These are phyloP conservation scores for Amphichorda felina DNA, from an alignment of 2,329 filamentous ascomycete species.

Conservation along the genomic window DNA sequence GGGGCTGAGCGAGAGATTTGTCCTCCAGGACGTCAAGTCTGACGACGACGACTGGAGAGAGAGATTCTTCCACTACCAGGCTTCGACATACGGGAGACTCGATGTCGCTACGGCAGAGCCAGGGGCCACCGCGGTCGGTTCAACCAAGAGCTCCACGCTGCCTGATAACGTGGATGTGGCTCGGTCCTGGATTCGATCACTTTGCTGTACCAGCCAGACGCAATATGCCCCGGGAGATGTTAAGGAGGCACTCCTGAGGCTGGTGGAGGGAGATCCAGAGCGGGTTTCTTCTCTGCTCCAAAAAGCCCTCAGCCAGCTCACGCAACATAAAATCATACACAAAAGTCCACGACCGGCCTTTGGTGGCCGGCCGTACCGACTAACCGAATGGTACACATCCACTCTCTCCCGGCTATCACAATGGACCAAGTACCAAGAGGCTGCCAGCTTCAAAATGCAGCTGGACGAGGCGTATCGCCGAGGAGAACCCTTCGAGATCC, in stretches of 20 bases:
- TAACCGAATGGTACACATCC: slow-evolving; percentile 46
- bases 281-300: slow-evolving; percentile 31
- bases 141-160: background rate
- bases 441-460: slow-evolving; percentile 44
- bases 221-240: slow-evolving; percentile 36
- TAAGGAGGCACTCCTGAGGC: slow-evolving; percentile 35
- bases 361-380: slow-evolving; percentile 49
- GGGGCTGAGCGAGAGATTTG: slow-evolving; percentile 30
- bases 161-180: slow-evolving; percentile 27
- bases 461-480: slow-evolving; percentile 45
- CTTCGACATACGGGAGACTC: slow-evolving; percentile 45
- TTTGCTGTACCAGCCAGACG: slow-evolving; percentile 39
- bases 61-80: slow-evolving; percentile 39
- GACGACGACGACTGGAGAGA: slow-evolving; percentile 36
- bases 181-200: slow-evolving; percentile 47
- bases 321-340: slow-evolving; percentile 41
- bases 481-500: slow-evolving; percentile 29
- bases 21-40: slow-evolving; percentile 21
- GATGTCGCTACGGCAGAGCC: slow-evolving; percentile 39
- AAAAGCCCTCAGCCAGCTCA: slow-evolving; percentile 34
- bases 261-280: slow-evolving; percentile 26
- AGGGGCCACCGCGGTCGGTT: slow-evolving; percentile 15
- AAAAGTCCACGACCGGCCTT: slow-evolving; percentile 46
- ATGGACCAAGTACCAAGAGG: slow-evolving; percentile 42
- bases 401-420: slow-evolving; percentile 44